A percentile compares a stretch with the other conserved stretches of the same genome.
These are phyloP conservation scores for Solanum hybrid DNA, from an alignment of 305 asterid genomes.

Conservation along the genomic window DNA sequence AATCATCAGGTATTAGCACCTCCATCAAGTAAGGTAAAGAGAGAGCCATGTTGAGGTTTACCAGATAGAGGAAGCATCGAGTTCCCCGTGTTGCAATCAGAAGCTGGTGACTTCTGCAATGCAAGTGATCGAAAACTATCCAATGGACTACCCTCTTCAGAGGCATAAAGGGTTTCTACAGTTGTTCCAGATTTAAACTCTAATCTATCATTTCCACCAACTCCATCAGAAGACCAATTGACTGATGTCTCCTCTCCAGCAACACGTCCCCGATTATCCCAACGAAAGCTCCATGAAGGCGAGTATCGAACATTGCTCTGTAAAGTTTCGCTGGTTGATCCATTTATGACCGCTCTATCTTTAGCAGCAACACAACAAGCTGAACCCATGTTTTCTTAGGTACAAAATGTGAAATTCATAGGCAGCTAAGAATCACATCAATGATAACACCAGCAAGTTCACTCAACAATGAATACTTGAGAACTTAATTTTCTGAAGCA, in stretches of 20 bases:
- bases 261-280: slow-evolving; percentile 91
- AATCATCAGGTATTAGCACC: background rate
- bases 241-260: slow-evolving; percentile 79
- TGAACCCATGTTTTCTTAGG: slow-evolving; percentile 74
- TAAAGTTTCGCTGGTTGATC: slow-evolving; percentile 45
- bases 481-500: slow-evolving; percentile 5
- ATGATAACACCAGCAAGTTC: slow-evolving; percentile 13
- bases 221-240: slow-evolving; percentile 55
- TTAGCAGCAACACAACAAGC: slow-evolving; percentile 95
- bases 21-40: background rate
- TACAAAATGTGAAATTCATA: slow-evolving; percentile 6
- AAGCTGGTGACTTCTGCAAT: slow-evolving; percentile 65
- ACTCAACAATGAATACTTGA: slow-evolving; percentile 6
- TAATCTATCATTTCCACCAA: slow-evolving; percentile 28
- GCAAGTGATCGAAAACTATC: slow-evolving; percentile 56
- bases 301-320: slow-evolving; percentile 69
- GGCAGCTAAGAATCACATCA: slow-evolving; percentile 25
- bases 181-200: slow-evolving; percentile 53
- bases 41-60: background rate
- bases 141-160: slow-evolving; percentile 77
- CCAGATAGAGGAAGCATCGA: slow-evolving; percentile 42
- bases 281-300: slow-evolving; percentile 92
- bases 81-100: slow-evolving; percentile 45
- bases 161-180: slow-evolving; percentile 54
- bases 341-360: slow-evolving; percentile 34